phyloP scores from a whole-genome alignment of 2,329 filamentous ascomycete genomes.

The Ophiostoma sp. region DNA sequence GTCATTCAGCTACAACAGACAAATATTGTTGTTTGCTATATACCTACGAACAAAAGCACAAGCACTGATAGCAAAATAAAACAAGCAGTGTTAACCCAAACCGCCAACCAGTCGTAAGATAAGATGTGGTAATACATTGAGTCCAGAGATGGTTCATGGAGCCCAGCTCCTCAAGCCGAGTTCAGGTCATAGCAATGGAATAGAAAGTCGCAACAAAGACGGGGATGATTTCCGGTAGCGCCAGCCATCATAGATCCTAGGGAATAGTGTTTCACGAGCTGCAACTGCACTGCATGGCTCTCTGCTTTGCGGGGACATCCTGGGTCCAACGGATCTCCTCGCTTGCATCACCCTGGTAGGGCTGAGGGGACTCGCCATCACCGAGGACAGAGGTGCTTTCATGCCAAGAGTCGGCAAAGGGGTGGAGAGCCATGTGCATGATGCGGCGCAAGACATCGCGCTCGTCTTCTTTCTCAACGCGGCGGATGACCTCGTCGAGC shows the following conservation, averaged over 20 bases:
- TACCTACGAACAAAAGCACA: background rate
- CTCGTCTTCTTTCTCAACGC: conserved; percentile 80
- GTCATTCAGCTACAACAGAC: background rate
- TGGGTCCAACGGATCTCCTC: conserved; percentile 81
- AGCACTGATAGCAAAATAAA: conserved; percentile 9
- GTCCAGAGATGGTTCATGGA: background rate
- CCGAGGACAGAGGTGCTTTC: conserved; percentile 38
- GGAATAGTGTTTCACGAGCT: conserved; percentile 57
- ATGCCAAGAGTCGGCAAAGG: conserved; percentile 75
- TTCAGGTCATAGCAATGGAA: background rate
- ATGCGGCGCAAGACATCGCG: conserved; percentile 69
- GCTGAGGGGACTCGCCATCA: conserved; percentile 35
- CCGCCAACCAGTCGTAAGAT: no score
- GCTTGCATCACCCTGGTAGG: conserved; percentile 54
- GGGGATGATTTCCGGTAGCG: no score
- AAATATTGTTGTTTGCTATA: conserved; percentile 5
- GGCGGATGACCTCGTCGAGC: conserved; percentile 83
- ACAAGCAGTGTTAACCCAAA: background rate
- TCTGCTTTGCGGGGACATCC: conserved; percentile 71
- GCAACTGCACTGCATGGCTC: conserved; percentile 91
- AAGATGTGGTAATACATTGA: no score
- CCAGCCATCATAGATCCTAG: no score
- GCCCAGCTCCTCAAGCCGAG: background rate
- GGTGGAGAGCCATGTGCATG: conserved; percentile 77
- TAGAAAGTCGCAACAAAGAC: background rate